phyloP scores from a whole-genome alignment of 768 basidiomycete genomes.

The Phaeotremella skinneri region DNA sequence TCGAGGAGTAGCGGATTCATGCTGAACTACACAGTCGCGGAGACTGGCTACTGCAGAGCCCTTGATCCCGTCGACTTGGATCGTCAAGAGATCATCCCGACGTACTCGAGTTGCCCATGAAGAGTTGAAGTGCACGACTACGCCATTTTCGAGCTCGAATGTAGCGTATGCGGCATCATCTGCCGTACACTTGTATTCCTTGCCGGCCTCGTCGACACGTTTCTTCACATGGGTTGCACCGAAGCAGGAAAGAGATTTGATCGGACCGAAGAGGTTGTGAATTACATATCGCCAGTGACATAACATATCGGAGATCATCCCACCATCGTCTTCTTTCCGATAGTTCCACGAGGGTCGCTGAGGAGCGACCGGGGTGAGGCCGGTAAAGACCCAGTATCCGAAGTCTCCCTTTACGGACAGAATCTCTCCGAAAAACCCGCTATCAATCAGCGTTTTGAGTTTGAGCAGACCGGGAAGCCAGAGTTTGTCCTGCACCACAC shows the following conservation, averaged over 20 bases:
- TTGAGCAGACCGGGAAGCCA: slow-evolving; percentile 30
- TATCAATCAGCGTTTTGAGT: slow-evolving; percentile 20
- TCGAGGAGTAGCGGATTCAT: slow-evolving; percentile 23
- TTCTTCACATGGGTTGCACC: slow-evolving; percentile 19
- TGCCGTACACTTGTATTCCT: slow-evolving; percentile 27
- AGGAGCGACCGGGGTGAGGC: slow-evolving; percentile 17
- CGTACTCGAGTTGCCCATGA: slow-evolving; percentile 23
- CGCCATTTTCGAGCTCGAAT: slow-evolving; percentile 26
- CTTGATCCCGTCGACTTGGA: slow-evolving; percentile 27
- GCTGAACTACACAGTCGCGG: slow-evolving; percentile 29
- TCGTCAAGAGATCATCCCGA: slow-evolving; percentile 26
- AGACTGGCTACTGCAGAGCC: slow-evolving; percentile 23
- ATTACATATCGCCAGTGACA: slow-evolving; percentile 34
- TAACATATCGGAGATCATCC: slow-evolving; percentile 28
- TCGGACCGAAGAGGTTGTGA: slow-evolving; percentile 26
- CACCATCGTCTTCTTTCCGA: slow-evolving; percentile 29
- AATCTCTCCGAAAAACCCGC: slow-evolving; percentile 27
- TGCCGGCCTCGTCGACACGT: slow-evolving; percentile 19
- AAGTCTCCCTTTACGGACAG: slow-evolving; percentile 30
- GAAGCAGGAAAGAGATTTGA: slow-evolving; percentile 24
- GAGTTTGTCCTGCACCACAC: slow-evolving; percentile 31
- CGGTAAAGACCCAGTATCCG: slow-evolving; percentile 32
- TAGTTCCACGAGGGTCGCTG: slow-evolving; percentile 30
- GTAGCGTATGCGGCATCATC: slow-evolving; percentile 28
- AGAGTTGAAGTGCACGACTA: slow-evolving; percentile 27